Evolutionary conservation across 345 rosid genomes (phyloP), one percentile per base, ranked within the genome.

Genomic region (Hirschfeldia incana): DNA sequence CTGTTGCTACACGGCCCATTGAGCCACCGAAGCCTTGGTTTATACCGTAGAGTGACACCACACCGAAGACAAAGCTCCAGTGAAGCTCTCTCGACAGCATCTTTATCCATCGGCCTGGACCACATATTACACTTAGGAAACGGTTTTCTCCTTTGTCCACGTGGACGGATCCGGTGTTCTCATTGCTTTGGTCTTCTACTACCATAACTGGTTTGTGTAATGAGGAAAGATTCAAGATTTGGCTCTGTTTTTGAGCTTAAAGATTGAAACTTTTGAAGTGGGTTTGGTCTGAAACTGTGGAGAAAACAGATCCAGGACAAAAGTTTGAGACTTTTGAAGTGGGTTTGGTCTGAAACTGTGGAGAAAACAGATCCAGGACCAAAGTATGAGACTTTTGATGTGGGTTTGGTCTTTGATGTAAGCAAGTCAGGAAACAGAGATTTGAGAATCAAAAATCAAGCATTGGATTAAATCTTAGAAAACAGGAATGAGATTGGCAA

Each of bases 1-100:
- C 94, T 0, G 94, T 90, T 16, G 85, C 97, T 10, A 96, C 92
- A 55, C 90, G 89, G 28, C 79, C 80, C 26, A 96, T 49, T 70
- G 98, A 94, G 61, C 98, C 97, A 9, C 99, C 98, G 2, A 93
- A 72, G 13, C 99, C 98, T 78, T 96, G 97, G 85, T 86, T 92
- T 62, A 93, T 79, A 8, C 99, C 99, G 73, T 95, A 91, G 21
- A 89, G 80, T 32, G 82, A 76, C 72, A 93, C 87, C 69, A 96
- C 98, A 13, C 89, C 97, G 68, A 90, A 84, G 58, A 93, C 98
- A 72, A 91, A 93, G 73, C 94, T 96, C 99, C 97, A 96, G 72
- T 96, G 97, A 70, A 90, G 89, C 86, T 93, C 92, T 68, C 30
- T 75, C 1, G 94, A 76, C 28, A 95, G 90, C 99, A 91, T 91